Base-by-base conservation (phyloP, 164 flowering plant genomes). In the Buxus sempervirens region DNA sequence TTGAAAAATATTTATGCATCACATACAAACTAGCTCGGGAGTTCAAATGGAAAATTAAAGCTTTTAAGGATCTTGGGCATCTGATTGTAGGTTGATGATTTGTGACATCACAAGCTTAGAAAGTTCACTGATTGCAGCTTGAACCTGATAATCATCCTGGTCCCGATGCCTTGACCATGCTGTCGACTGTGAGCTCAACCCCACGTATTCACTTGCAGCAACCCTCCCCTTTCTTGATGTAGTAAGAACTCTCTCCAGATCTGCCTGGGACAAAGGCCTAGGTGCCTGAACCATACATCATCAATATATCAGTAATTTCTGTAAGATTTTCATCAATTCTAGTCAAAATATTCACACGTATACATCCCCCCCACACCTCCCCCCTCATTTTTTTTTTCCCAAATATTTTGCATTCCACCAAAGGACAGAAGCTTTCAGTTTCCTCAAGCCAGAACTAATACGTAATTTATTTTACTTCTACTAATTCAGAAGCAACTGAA, bases 51-150 rank as follows among this genome's bases (percentile, higher is more conserved):
- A 1, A 65, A 53, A 75, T 38, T 19, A 56, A 5, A 32, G 38
- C 21, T 56, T 49, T 25, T 72, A 70, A 64, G 62, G 76, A 65
- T 86, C 91, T 69, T 80, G 89, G 49, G 73, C 63, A 62, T 86
- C 93, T 45, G 93, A 69, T 70, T 82, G 91, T 49, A 86, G 72
- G 77, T 84, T 89, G 72, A 82, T 62, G 45, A 90, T 79, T 66
- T 85, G 97, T 19, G 94, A 86, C 55, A 83, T 74, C 51, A 95
- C 83, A 54, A 95, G 78, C 81, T 79, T 95, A 20, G 97, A 88
- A 66, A 90, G 82, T 78, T 88, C 92, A 54, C 69, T 85, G 53
- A 95, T 83, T 60, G 95, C 88, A 56, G 80, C 79, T 76, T 82
- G 95, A 27, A 94, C 88, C 75, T 73, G 91, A 74, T 81, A 71